These are phyloP conservation scores for Fusarium napiforme DNA, from an alignment of 2,329 filamentous ascomycete genomes.

Conservation along the genomic window DNA sequence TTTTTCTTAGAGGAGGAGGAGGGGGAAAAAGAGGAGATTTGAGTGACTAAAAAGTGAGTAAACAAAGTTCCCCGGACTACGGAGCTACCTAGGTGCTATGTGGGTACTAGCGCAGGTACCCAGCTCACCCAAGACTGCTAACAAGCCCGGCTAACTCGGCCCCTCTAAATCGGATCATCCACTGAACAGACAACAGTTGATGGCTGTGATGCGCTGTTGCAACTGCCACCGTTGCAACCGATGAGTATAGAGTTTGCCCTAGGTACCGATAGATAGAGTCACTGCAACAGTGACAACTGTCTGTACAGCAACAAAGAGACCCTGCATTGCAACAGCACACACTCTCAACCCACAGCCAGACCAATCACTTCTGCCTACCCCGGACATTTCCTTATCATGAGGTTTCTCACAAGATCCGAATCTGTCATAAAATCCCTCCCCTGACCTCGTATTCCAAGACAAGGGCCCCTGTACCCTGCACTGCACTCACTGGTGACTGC, in stretches of 20 bases:
- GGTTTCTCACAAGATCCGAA: slow-evolving; percentile 25
- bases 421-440: slow-evolving; percentile 8
- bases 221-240: background rate
- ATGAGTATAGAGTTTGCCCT: background rate
- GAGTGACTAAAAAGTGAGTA: background rate
- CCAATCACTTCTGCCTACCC: slow-evolving; percentile 3
- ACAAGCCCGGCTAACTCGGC: slow-evolving; percentile 17
- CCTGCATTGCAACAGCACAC: background rate
- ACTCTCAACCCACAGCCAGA: background rate
- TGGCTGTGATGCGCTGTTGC: background rate
- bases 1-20: background rate
- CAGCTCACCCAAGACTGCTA: background rate
- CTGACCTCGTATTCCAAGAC: slow-evolving; percentile 24
- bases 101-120: slow-evolving; percentile 17
- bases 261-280: background rate
- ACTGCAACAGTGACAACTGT: background rate
- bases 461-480: background rate
- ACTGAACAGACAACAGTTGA: background rate
- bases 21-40: background rate
- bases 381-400: slow-evolving; percentile 21
- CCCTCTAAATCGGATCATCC: slow-evolving; percentile 5
- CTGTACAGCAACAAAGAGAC: background rate
- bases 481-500: background rate
- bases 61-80: background rate
- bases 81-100: background rate